A percentile compares a stretch with the other conserved stretches of the same genome.
Conservation (phyloP, 805 yeast species). For the Kuraishia ogatae region DNA sequence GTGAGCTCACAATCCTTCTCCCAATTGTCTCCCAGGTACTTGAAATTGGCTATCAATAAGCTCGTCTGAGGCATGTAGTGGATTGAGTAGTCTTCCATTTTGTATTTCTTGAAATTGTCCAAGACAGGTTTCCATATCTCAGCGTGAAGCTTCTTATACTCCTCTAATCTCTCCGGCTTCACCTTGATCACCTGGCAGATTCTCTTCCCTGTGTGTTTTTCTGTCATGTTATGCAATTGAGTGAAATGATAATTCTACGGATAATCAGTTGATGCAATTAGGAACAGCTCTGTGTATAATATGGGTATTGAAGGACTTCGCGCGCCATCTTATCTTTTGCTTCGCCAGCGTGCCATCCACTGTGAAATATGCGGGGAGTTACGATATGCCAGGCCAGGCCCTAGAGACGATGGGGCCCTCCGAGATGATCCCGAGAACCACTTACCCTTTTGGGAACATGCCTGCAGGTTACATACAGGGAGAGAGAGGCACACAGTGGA, state of each 20-base stretch:
- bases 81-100: conserved; percentile 33
- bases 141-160: conserved; percentile 25
- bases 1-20: conserved; percentile 23
- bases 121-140: conserved; percentile 24
- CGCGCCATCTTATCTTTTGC: no score
- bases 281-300: no score
- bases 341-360: no score
- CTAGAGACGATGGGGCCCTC: background rate
- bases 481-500: no score
- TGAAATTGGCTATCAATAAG: conserved; percentile 26
- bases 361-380: background rate
- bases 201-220: conserved; percentile 25
- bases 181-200: conserved; percentile 30
- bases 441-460: background rate
- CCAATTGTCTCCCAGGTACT: conserved; percentile 30
- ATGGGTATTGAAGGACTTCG: no score
- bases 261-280: no score
- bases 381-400: background rate
- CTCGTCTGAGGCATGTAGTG: conserved; percentile 22
- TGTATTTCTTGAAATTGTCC: conserved; percentile 22
- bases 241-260: no score
- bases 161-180: conserved; percentile 27
- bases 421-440: background rate
- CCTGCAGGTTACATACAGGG: background rate
- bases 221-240: background rate